Conservation (phyloP, 768 basidiomycete species). For the Psilocybe azurescens region DNA sequence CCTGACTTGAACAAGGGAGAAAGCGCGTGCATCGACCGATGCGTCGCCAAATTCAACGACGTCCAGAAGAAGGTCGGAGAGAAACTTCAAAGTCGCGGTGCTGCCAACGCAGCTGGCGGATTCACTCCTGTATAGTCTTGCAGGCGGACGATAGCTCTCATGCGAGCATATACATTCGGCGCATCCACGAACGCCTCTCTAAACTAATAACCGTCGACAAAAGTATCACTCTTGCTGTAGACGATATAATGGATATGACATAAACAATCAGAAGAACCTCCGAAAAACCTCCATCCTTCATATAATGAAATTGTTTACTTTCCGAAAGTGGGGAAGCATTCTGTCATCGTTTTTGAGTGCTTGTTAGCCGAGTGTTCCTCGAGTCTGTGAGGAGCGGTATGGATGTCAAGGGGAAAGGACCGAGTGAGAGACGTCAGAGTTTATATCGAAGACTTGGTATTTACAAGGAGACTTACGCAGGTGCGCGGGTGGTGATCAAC, state of each 20-base stretch:
- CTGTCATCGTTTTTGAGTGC: conserved; percentile 78
- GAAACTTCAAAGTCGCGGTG: conserved; percentile 62
- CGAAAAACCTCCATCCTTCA: conserved; percentile 16
- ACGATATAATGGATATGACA: conserved; percentile 29
- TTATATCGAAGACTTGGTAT: background rate
- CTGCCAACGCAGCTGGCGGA: conserved; percentile 40
- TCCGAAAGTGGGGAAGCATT: conserved; percentile 74
- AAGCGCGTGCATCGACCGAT: no score
- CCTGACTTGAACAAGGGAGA: no score
- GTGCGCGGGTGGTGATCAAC: conserved; percentile 64
- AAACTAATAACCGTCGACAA: conserved; percentile 23
- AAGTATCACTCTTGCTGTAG: conserved; percentile 31
- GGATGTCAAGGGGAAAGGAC: background rate
- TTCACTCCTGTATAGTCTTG: conserved; percentile 33
- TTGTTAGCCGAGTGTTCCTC: conserved; percentile 81
- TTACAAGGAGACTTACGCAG: conserved; percentile 51
- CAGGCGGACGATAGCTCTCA: background rate
- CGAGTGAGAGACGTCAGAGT: background rate
- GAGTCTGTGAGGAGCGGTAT: no score
- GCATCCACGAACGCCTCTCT: conserved; percentile 12
- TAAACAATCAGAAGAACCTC: conserved; percentile 20
- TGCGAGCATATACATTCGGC: conserved; percentile 10
- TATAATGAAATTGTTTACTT: conserved; percentile 33
- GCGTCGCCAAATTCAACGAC: no score
- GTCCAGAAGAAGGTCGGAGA: no score